A percentile compares a stretch with the other conserved stretches of the same genome.
phyloP scores from a whole-genome alignment of 2,329 filamentous ascomycete genomes.

The Clarireedia hainanense region DNA sequence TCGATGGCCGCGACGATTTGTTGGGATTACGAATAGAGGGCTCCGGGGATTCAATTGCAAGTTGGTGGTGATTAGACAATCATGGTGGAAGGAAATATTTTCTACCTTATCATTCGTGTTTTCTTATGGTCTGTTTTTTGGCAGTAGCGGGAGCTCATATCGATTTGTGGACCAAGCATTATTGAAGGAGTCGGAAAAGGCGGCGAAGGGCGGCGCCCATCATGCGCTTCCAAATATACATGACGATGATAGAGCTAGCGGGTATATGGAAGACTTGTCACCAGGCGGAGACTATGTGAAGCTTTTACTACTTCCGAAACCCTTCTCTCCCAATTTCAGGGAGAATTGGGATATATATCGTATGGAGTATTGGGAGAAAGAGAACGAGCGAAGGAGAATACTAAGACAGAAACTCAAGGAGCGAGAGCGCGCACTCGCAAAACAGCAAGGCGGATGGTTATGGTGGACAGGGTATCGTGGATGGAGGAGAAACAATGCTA shows the following conservation, averaged over 20 bases:
- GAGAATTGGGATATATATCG: constrained; percentile 97
- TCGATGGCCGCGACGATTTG: constrained; percentile 87
- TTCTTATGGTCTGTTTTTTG: constrained; percentile 65
- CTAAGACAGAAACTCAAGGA: constrained; percentile 63
- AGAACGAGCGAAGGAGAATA: constrained; percentile 79
- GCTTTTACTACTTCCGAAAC: constrained; percentile 82
- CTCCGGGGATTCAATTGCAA: constrained; percentile 93
- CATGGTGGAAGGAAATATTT: constrained; percentile 72
- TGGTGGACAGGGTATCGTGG: constrained; percentile 78
- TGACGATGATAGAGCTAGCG: constrained; percentile 54
- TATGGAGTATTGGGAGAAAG: constrained; percentile 91
- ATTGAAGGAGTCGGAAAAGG: constrained; percentile 51
- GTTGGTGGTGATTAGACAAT: constrained; percentile 77
- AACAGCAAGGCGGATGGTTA: constrained; percentile 63
- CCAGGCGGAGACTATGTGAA: constrained; percentile 89
- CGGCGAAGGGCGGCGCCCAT: constrained; percentile 40
- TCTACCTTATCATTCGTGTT: constrained; percentile 70
- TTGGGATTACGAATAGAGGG: constrained; percentile 81
- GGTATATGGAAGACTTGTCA: constrained; percentile 82
- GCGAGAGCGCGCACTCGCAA: constrained; percentile 59
- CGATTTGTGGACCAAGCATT: constrained; percentile 64
- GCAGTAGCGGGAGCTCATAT: constrained; percentile 61
- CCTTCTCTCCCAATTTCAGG: constrained; percentile 87
- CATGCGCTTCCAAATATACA: constrained; percentile 34
- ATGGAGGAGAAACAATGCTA: constrained; percentile 31